A percentile compares a stretch with the other conserved stretches of the same genome.
phyloP scores from a whole-genome alignment of 2,329 filamentous ascomycete genomes.

The Aspergillus cejpii region DNA sequence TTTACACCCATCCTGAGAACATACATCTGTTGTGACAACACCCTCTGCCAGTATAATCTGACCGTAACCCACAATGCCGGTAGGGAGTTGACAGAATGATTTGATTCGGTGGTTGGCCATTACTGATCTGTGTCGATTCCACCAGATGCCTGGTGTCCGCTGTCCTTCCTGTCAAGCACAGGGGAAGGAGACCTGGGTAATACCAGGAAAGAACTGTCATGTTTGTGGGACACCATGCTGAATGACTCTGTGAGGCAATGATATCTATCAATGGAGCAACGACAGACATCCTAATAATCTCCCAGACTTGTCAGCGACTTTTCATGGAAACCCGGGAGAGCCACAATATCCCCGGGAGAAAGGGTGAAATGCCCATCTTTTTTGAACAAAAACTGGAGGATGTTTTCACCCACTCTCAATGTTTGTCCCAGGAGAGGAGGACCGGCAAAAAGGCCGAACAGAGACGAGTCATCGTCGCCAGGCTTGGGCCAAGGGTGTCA shows the following conservation, averaged over 20 bases:
- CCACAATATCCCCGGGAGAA: background rate
- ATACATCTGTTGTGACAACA: background rate
- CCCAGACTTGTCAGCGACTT: background rate
- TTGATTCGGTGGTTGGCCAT: background rate
- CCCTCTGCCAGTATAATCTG: background rate
- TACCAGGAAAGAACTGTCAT: constrained; percentile 43
- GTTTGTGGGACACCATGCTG: constrained; percentile 34
- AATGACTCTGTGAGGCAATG: constrained; percentile 10
- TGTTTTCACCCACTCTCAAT: background rate
- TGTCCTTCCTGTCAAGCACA: constrained; percentile 35
- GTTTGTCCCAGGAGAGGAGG: background rate
- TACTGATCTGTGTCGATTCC: background rate
- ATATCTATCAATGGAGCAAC: background rate
- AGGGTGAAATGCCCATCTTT: background rate
- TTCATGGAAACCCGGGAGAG: background rate
- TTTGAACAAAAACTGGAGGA: background rate
- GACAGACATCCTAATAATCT: background rate
- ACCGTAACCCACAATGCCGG: constrained; percentile 7
- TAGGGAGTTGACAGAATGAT: background rate
- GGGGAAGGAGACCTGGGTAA: constrained; percentile 41
- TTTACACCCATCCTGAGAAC: background rate
- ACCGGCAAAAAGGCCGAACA: background rate
- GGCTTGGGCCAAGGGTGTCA: background rate
- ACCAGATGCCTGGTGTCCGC: constrained; percentile 42
- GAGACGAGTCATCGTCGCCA: background rate